These are phyloP conservation scores for Hymenoscyphus scutula DNA, from an alignment of 2,329 filamentous ascomycete genomes.

Conservation along the genomic window DNA sequence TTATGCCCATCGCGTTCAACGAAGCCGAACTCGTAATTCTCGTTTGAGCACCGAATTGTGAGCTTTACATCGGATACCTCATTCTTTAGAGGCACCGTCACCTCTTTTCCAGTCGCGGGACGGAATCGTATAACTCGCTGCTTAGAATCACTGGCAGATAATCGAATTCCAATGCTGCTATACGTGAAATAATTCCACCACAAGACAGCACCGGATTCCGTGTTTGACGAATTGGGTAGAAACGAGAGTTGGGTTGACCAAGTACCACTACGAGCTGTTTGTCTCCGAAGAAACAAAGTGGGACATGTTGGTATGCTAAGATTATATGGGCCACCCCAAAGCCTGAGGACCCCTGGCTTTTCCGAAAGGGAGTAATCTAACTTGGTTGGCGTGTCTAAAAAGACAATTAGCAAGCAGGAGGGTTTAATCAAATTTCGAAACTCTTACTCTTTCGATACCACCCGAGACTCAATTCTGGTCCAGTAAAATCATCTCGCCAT, in stretches of 20 bases:
- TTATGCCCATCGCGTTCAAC: neutral
- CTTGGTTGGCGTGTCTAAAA: constrained; percentile 47
- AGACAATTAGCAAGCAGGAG: neutral
- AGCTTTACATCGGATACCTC: neutral
- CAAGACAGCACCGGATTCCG: constrained; percentile 52
- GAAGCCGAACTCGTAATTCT: constrained; percentile 7
- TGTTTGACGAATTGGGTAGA: constrained; percentile 40
- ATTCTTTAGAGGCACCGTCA: neutral
- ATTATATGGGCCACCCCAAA: constrained; percentile 43
- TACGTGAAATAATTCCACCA: constrained; percentile 53
- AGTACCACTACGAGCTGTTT: constrained; percentile 43
- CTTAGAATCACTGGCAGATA: neutral
- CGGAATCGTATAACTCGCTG: neutral
- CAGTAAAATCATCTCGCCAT: constrained; percentile 42
- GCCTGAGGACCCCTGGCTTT: constrained; percentile 32
- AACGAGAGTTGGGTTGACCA: constrained; percentile 49
- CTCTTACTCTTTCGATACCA: constrained; percentile 42
- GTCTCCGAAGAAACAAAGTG: constrained; percentile 53
- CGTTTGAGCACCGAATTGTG: neutral
- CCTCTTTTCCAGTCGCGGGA: constrained; percentile 1
- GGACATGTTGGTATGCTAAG: constrained; percentile 50
- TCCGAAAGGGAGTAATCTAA: constrained; percentile 47
- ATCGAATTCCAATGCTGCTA: constrained; percentile 41
- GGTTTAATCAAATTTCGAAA: neutral
- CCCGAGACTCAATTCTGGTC: constrained; percentile 35